Conservation (phyloP, 495 filamentous ascomycete genomes). For the Choiromyces venosus region DNA sequence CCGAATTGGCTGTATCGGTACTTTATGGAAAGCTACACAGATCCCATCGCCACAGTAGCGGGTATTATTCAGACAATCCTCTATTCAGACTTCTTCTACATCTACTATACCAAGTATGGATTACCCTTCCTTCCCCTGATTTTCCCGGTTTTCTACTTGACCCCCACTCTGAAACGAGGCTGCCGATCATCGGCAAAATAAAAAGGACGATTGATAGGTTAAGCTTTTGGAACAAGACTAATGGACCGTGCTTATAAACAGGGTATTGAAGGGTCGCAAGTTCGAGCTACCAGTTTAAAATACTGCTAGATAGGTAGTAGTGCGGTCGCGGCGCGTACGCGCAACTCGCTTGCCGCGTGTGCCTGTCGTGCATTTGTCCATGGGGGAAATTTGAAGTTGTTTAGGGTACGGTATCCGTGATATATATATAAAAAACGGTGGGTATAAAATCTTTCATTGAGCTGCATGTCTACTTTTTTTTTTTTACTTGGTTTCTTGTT, state of each 20-base stretch:
- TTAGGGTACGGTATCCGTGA: conserved; percentile 12
- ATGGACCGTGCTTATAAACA: conserved; percentile 41
- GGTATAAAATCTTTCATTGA: conserved; percentile 20
- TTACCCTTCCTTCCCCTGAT: conserved; percentile 13
- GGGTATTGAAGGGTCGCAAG: conserved; percentile 79
- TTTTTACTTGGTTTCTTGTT: not conserved
- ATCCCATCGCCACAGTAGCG: conserved; percentile 76
- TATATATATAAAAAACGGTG: conserved; percentile 24
- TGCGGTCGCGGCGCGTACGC: too few relatives aligned
- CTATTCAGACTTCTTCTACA: conserved; percentile 99
- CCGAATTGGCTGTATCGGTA: conserved; percentile 97
- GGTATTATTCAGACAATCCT: conserved; percentile 88
- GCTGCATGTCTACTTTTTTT: not conserved
- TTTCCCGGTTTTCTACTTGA: conserved; percentile 13
- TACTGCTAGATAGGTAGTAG: conserved; percentile 22
- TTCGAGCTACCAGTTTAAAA: conserved; percentile 76
- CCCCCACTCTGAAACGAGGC: conserved; percentile 24
- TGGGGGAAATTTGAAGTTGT: conserved; percentile 14
- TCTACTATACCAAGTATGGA: conserved; percentile 89
- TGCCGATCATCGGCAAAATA: conserved; percentile 25
- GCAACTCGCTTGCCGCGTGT: conserved; percentile 31
- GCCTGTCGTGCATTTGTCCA: conserved; percentile 32
- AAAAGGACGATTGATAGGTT: conserved; percentile 12
- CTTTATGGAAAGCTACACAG: conserved; percentile 62
- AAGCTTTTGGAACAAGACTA: conserved; percentile 33